Percentiles rank a stretch among this genome's conserved stretches.
phyloP scores from a whole-genome alignment of 257 asterid species.

The Craterostigma plantagineum region DNA sequence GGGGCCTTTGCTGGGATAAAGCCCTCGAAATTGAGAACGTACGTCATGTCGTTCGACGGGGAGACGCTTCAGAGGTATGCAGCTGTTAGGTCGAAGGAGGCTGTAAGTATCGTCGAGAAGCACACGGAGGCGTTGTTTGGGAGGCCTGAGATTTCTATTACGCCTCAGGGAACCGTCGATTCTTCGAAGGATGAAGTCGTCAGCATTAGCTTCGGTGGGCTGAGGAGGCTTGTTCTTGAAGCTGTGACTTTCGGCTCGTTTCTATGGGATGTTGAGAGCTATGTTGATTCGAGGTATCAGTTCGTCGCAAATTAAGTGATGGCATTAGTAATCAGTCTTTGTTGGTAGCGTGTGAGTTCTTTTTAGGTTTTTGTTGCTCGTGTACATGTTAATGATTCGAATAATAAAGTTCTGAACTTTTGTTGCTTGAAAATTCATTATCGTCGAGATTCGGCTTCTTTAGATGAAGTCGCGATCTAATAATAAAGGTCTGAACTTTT shows the following conservation, averaged over 20 bases:
- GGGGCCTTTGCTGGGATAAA: constrained; percentile 35
- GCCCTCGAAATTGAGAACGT: constrained; percentile 48
- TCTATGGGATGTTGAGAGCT: constrained; percentile 93
- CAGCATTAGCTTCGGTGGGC: constrained; percentile 64
- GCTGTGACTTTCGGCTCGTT: constrained; percentile 95
- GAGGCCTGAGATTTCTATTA: constrained; percentile 51
- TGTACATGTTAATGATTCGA: too few species aligned
- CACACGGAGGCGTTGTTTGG: constrained; percentile 90
- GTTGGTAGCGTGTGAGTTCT: neutral
- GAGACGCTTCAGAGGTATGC: constrained; percentile 73
- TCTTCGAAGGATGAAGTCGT: constrained; percentile 61
- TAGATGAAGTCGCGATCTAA: too few species aligned
- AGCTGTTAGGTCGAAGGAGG: constrained; percentile 68
- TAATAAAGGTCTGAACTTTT: too few species aligned
- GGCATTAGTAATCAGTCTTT: too few species aligned
- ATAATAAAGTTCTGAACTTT: too few species aligned
- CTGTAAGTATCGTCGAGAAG: constrained; percentile 62
- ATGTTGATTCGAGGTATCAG: constrained; percentile 72
- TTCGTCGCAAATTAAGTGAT: constrained; percentile 48
- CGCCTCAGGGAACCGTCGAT: constrained; percentile 60
- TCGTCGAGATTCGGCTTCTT: too few species aligned
- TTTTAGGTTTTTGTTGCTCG: neutral
- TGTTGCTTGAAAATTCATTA: too few species aligned
- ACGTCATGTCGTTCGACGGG: constrained; percentile 72
- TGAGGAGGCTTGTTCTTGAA: constrained; percentile 70